Conservation (phyloP, 805 yeast genomes). For the Barnettozyma sp. region DNA sequence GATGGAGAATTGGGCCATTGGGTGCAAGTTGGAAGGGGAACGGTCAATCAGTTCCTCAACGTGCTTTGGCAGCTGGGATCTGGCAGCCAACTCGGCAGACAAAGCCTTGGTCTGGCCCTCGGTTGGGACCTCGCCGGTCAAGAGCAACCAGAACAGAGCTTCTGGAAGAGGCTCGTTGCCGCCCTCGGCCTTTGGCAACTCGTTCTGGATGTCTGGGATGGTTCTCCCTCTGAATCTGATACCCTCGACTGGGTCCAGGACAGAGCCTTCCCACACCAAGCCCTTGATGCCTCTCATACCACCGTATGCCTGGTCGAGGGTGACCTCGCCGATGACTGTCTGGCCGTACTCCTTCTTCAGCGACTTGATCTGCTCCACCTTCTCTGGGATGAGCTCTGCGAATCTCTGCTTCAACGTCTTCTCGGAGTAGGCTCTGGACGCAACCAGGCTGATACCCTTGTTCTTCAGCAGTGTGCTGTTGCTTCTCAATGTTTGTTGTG, state of each 20-base stretch:
- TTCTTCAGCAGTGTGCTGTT: constrained; percentile 5
- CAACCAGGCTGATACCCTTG: constrained; percentile 11
- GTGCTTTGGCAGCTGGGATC: constrained; percentile 72
- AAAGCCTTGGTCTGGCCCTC: constrained; percentile 62
- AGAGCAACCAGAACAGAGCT: constrained; percentile 72
- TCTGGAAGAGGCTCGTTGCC: constrained; percentile 67
- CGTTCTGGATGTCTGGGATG: constrained; percentile 69
- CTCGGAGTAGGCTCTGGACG: constrained; percentile 26
- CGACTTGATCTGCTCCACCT: constrained; percentile 79
- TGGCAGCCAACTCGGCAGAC: constrained; percentile 71
- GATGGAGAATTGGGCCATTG: constrained; percentile 86
- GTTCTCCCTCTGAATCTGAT: constrained; percentile 81
- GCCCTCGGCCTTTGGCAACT: constrained; percentile 69
- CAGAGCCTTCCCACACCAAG: constrained; percentile 85
- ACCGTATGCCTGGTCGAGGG: constrained; percentile 78
- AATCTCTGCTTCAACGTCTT: constrained; percentile 89
- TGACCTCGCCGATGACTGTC: constrained; percentile 61
- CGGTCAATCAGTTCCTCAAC: constrained; percentile 66
- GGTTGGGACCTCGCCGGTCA: constrained; percentile 80
- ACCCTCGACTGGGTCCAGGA: constrained; percentile 78
- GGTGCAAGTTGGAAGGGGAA: constrained; percentile 71
- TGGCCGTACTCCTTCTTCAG: constrained; percentile 88
- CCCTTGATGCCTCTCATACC: constrained; percentile 89
- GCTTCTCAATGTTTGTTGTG: constrained; percentile 10
- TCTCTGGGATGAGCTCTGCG: constrained; percentile 85